Conservation (phyloP, 306 rosid genomes). For the Calophaca sinica region DNA sequence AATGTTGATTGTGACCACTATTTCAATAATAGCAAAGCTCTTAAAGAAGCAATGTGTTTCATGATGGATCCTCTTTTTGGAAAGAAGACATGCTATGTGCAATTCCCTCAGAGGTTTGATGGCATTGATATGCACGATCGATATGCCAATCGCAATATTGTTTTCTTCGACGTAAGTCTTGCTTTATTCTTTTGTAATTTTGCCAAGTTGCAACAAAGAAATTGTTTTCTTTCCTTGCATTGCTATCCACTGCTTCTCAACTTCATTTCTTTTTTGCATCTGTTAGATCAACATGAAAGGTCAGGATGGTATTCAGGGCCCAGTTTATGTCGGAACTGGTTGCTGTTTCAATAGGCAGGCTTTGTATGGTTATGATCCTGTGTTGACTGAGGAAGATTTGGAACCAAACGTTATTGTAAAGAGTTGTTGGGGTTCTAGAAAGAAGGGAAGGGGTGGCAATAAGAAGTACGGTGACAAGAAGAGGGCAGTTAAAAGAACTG, state of each 20-base stretch:
- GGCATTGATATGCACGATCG: conserved; percentile 98
- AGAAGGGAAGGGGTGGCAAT: conserved; percentile 73
- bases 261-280: background rate
- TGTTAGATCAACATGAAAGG: conserved; percentile 97
- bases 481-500: conserved; percentile 79
- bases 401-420: conserved; percentile 89
- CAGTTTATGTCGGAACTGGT: conserved; percentile 99
- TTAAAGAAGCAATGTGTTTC: conserved; percentile 99
- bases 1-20: conserved; percentile 99
- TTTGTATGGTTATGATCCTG: conserved; percentile 93
- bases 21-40: conserved; percentile 97
- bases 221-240: conserved; percentile 27
- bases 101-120: conserved; percentile 98
- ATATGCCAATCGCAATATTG: conserved; percentile 99
- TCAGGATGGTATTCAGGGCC: conserved; percentile 96
- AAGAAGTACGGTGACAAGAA: conserved; percentile 88
- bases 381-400: conserved; percentile 89
- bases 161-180: conserved; percentile 89
- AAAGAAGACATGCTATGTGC: conserved; percentile 96
- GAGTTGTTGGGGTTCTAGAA: conserved; percentile 98
- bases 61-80: conserved; percentile 97
- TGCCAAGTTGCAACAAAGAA: conserved; percentile 2
- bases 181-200: conserved; percentile 22
- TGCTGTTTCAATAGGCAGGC: conserved; percentile 99
- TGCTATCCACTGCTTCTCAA: conserved; percentile 27